Evolutionary conservation across 352 stramenopile genomes (phyloP).

Genomic region (Thraustotheca clavata): DNA sequence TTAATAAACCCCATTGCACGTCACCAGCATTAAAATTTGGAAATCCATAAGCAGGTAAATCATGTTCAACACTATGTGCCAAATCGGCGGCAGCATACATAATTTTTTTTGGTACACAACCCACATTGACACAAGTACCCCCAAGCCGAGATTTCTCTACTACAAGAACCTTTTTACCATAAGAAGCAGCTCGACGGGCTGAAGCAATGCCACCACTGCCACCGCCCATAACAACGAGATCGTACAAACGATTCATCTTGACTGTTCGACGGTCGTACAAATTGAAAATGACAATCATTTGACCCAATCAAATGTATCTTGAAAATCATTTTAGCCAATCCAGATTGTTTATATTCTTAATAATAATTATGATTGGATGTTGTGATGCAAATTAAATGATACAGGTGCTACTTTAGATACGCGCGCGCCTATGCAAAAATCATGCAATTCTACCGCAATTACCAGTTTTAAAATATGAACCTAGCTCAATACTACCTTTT

Average conservation of each 20-base stretch:
- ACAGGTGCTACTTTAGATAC: too few relatives aligned
- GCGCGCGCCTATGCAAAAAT: too few relatives aligned
- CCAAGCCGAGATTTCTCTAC: conserved; percentile 87
- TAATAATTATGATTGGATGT: too few relatives aligned
- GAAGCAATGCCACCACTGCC: conserved; percentile 90
- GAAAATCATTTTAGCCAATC: too few relatives aligned
- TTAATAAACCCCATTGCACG: conserved; percentile 90
- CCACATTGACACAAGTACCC: conserved; percentile 99
- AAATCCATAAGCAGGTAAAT: conserved; percentile 54
- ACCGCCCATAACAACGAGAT: conserved; percentile 89
- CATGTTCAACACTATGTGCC: conserved; percentile 41
- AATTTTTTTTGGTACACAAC: conserved; percentile 99
- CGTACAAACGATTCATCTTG: conserved; percentile 28
- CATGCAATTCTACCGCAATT: too few relatives aligned
- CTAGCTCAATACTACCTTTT: too few relatives aligned
- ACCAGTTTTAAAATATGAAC: too few relatives aligned
- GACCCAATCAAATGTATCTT: neutral
- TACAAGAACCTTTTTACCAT: conserved; percentile 91
- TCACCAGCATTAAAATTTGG: conserved; percentile 34
- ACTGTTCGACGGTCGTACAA: neutral
- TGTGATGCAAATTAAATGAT: too few relatives aligned
- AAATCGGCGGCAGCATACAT: conserved; percentile 86
- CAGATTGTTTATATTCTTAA: too few relatives aligned
- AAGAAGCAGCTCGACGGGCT: conserved; percentile 81
- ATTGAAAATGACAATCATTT: conserved; percentile 7